Percentiles rank a stretch among this genome's conserved stretches.
Evolutionary conservation across 192 early-diverging fungal species (phyloP).

Genomic region (Coemansia sp.): DNA sequence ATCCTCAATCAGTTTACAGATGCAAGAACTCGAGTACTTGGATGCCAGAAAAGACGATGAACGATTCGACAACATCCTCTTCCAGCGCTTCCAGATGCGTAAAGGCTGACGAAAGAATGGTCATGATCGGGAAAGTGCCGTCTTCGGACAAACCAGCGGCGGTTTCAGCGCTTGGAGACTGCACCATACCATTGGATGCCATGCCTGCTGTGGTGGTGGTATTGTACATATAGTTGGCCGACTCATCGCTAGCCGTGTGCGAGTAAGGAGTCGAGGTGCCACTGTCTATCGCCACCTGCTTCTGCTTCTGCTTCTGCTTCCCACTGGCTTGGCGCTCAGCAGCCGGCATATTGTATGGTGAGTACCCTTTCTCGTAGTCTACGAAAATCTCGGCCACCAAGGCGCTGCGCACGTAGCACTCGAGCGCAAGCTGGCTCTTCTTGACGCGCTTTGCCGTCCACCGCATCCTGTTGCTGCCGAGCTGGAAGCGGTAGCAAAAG

Average conservation of each 20-base stretch:
- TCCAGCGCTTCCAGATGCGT: constrained; percentile 37
- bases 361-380: constrained; percentile 51
- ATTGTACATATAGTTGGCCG: constrained; percentile 9
- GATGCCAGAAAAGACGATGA: constrained; percentile 49
- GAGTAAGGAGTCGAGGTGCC: constrained; percentile 26
- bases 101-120: constrained; percentile 42
- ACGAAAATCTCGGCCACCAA: constrained; percentile 52
- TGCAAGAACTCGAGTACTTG: constrained; percentile 54
- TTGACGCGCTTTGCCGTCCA: constrained; percentile 43
- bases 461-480: constrained; percentile 43
- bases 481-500: constrained; percentile 55
- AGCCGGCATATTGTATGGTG: constrained; percentile 29
- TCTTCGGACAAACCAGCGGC: constrained; percentile 34
- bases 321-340: neutral
- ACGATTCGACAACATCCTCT: constrained; percentile 41
- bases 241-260: constrained; percentile 1
- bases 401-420: constrained; percentile 41
- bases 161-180: neutral
- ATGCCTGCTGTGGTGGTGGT: constrained; percentile 4
- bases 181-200: neutral
- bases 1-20: constrained; percentile 11
- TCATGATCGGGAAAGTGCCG: constrained; percentile 41
- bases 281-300: constrained; percentile 14
- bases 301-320: constrained; percentile 2
- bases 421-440: constrained; percentile 44